Evolutionary conservation across 257 asterid genomes (phyloP).

Genomic region (Scutellaria minor): DNA sequence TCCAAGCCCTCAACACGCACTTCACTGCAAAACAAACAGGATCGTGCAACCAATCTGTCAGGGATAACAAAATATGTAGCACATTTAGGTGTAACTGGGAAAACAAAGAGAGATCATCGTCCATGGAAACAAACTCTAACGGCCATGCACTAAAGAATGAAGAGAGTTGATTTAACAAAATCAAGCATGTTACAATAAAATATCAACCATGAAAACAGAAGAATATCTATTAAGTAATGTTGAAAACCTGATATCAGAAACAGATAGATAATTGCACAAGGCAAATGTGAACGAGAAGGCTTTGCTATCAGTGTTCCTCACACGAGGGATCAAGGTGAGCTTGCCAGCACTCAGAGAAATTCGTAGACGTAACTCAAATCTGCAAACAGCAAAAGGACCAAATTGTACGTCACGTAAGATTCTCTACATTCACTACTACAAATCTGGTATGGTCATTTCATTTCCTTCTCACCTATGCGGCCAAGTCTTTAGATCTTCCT

Average conservation of each 20-base stretch:
- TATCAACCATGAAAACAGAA: slow-evolving; percentile 32
- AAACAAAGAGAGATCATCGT: slow-evolving; percentile 24
- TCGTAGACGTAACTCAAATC: slow-evolving; percentile 83
- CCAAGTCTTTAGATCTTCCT: slow-evolving; percentile 84
- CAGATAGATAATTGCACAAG: slow-evolving; percentile 70
- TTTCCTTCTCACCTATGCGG: slow-evolving; percentile 64
- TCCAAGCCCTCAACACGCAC: slow-evolving; percentile 95
- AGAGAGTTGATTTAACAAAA: not conserved
- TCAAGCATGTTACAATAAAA: slow-evolving; percentile 16
- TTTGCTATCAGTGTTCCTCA: slow-evolving; percentile 73
- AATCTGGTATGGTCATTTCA: slow-evolving; percentile 8
- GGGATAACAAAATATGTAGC: slow-evolving; percentile 38
- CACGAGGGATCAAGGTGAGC: slow-evolving; percentile 75
- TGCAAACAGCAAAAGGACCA: slow-evolving; percentile 45
- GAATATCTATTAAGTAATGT: slow-evolving; percentile 30
- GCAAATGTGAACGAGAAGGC: slow-evolving; percentile 73
- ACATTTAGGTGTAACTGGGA: slow-evolving; percentile 27
- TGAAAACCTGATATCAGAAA: slow-evolving; percentile 78
- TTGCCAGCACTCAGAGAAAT: slow-evolving; percentile 68
- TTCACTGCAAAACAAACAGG: slow-evolving; percentile 71
- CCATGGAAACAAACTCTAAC: slow-evolving; percentile 9
- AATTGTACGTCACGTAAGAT: slow-evolving; percentile 14
- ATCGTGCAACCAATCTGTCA: slow-evolving; percentile 46
- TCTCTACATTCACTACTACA: slow-evolving; percentile 11
- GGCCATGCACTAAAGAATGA: not conserved